Conservation (phyloP, 179 eudicot species). For the Beta lomatogona region DNA sequence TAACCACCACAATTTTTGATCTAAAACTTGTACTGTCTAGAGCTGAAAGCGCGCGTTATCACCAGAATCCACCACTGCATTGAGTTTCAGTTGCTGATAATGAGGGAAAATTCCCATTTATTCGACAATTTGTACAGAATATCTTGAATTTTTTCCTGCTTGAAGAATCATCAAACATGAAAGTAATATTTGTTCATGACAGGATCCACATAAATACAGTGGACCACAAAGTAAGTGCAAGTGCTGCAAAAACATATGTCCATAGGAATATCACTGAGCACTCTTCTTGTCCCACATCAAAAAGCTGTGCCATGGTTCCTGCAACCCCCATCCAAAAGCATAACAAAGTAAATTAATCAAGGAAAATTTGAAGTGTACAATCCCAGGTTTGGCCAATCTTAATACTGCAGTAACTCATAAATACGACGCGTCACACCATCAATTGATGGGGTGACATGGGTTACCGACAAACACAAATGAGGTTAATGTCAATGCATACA, state of each 20-base stretch:
- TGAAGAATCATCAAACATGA: neutral
- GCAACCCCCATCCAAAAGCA: conserved; percentile 6
- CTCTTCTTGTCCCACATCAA: conserved; percentile 38
- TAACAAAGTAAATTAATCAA: neutral
- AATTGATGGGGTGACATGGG: no score
- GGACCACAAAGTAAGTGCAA: conserved; percentile 37
- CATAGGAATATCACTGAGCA: conserved; percentile 40
- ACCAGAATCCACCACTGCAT: neutral
- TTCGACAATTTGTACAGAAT: neutral
- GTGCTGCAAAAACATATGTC: conserved; percentile 38
- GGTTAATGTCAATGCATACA: no score
- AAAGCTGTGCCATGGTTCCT: conserved; percentile 43
- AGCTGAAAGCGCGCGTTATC: neutral
- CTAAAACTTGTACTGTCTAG: neutral
- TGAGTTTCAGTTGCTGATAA: neutral
- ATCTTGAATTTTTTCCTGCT: neutral
- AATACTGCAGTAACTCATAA: no score
- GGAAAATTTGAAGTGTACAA: neutral
- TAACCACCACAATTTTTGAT: neutral
- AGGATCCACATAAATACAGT: conserved; percentile 38
- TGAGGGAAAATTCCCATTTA: neutral
- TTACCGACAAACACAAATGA: no score
- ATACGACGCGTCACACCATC: no score
- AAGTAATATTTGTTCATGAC: conserved; percentile 27
- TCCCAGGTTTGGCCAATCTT: no score